Base-by-base conservation (phyloP, 345 rosid species). In the Gossypium herbaceum region DNA sequence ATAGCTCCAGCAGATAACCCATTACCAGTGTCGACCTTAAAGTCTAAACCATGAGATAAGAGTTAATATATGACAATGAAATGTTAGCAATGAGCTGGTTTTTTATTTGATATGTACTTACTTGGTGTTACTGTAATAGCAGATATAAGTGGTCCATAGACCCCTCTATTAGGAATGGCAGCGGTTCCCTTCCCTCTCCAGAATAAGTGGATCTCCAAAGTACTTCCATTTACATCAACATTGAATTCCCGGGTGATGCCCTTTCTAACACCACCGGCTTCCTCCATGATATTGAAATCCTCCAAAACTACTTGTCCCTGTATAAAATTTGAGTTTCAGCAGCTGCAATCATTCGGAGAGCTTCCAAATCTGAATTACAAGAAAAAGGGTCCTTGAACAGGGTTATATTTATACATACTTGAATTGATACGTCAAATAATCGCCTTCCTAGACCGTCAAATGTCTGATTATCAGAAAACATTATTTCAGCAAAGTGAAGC, bases 401-500 rank as follows among this genome's bases (percentile, higher is more conserved):
- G 29, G 44, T 4, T 13, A 25, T 60, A 60, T 56, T 41, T 43
- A 2, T 47, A 58, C 89, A 80, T 77, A 92, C 98, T 79, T 95
- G 97, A 68, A 94, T 85, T 12, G 90, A 82, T 15, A 92, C 87
- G 71, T 94, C 97, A 62, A 94, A 94, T 34, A 84, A 55, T 54
- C 98, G 88, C 52, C 71, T 80, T 13, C 99, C 97, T 3, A 89
- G 76, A 82, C 99, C 88, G 55, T 67, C 78, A 79, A 56, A 95
- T 12, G 81, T 79, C 79, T 81, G 71, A 56, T 87, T 86, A 68
- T 84, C 19, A 1, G 93, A 75, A 73, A 72, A 92, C 90, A 86
- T 89, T 34, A 95, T 91, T 81, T 95, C 99, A 16, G 99, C 93
- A 77, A 95, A 95, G 78, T 92, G 91, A 47, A 94, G 97, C 59